These are phyloP conservation scores for Scopulariopsis brevicaulis DNA, from an alignment of 2,329 filamentous ascomycete species.

Conservation along the genomic window DNA sequence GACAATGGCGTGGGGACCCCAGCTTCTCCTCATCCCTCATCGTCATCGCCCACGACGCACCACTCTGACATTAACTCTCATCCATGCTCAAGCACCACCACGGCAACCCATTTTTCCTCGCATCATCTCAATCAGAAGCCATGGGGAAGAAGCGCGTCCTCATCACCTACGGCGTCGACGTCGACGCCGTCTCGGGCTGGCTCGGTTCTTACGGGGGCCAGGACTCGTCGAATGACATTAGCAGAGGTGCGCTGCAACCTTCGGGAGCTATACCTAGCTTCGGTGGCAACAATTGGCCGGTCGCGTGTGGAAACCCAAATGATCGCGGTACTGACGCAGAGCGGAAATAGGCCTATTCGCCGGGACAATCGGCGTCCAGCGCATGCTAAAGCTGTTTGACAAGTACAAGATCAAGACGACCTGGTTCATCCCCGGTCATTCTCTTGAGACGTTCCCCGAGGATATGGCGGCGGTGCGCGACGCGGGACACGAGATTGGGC, in stretches of 20 bases:
- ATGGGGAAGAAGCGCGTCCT: constrained; percentile 25
- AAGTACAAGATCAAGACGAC: constrained; percentile 61
- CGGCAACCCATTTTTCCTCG: background rate
- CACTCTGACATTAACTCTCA: background rate
- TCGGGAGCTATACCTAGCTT: background rate
- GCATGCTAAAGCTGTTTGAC: constrained; percentile 58
- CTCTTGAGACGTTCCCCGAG: constrained; percentile 35
- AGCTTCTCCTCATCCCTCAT: background rate
- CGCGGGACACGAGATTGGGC: constrained; percentile 36
- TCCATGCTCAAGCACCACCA: background rate
- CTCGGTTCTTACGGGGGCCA: constrained; percentile 64
- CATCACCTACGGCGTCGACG: constrained; percentile 55
- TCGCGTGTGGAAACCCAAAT: background rate
- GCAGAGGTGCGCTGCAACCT: constrained; percentile 35
- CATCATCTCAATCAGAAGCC: background rate
- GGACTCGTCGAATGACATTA: constrained; percentile 62
- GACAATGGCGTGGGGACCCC: background rate
- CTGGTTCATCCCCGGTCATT: constrained; percentile 38
- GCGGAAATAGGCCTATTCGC: constrained; percentile 45
- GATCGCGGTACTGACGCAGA: background rate
- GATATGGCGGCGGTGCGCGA: constrained; percentile 30
- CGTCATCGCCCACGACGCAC: background rate
- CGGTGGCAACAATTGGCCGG: background rate
- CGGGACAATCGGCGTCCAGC: constrained; percentile 52
- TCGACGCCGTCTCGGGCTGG: constrained; percentile 70